Percentiles rank a stretch among this genome's conserved stretches.
Evolutionary conservation across 345 rosid species (phyloP).

Genomic region (Rhizophora mangle): DNA sequence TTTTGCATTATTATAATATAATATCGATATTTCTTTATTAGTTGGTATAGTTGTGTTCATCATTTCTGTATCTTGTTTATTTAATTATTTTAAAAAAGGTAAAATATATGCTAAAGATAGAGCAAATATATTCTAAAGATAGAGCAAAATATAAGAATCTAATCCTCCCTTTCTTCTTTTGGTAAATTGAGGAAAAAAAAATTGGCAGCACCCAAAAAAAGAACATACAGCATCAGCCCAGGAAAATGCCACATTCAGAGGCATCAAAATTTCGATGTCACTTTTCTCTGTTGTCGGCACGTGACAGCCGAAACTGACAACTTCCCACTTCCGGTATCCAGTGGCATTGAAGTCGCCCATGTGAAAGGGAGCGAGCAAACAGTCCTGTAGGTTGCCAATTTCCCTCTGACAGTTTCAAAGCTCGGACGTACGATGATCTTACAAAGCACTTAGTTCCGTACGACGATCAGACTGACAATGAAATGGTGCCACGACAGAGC

Average conservation of each 20-base stretch:
- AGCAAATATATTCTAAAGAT: neutral
- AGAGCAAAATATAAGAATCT: slow-evolving; percentile 31
- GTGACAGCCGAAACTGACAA: slow-evolving; percentile 41
- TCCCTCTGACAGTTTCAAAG: slow-evolving; percentile 36
- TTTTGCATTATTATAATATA: too few species aligned
- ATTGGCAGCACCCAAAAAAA: slow-evolving; percentile 29
- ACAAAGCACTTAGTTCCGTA: too few species aligned
- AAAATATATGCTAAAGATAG: slow-evolving; percentile 2
- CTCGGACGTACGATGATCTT: too few species aligned
- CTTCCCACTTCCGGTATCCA: slow-evolving; percentile 45
- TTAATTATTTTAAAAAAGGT: neutral
- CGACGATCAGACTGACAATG: too few species aligned
- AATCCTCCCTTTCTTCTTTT: slow-evolving; percentile 57
- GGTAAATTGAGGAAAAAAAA: slow-evolving; percentile 35
- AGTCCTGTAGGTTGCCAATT: slow-evolving; percentile 76
- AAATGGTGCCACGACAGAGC: too few species aligned
- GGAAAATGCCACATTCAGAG: slow-evolving; percentile 10
- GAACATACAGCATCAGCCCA: slow-evolving; percentile 9
- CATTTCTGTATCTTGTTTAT: neutral
- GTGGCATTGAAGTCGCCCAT: slow-evolving; percentile 10
- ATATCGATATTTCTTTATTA: neutral
- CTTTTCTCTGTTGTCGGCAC: slow-evolving; percentile 28
- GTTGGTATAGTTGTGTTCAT: neutral
- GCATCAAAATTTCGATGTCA: slow-evolving; percentile 32
- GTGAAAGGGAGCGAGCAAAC: slow-evolving; percentile 43